phyloP scores from a whole-genome alignment of 2,329 filamentous ascomycete genomes.

The Zymoseptoria ardabiliae region DNA sequence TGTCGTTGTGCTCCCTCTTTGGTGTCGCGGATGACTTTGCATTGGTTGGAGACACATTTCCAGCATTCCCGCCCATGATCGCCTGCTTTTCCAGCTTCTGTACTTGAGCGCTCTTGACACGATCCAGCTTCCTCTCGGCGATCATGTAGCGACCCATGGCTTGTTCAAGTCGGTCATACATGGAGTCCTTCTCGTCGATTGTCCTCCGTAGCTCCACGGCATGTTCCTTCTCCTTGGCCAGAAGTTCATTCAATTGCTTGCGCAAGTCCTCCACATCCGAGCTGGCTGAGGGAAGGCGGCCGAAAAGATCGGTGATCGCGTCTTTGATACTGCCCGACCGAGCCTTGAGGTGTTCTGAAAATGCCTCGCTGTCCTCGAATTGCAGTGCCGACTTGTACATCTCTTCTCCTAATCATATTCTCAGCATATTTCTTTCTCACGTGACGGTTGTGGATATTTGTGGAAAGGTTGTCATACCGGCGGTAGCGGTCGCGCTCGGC shows the following conservation, averaged over 20 bases:
- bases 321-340: slow-evolving; percentile 70
- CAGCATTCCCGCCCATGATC: slow-evolving; percentile 55
- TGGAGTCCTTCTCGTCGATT: slow-evolving; percentile 29
- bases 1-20: slow-evolving; percentile 43
- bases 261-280: slow-evolving; percentile 69
- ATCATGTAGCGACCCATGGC: slow-evolving; percentile 89
- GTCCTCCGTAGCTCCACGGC: slow-evolving; percentile 22
- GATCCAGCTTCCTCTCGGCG: slow-evolving; percentile 89
- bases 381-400: slow-evolving; percentile 46
- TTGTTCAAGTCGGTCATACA: slow-evolving; percentile 78
- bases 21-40: slow-evolving; percentile 33
- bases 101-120: slow-evolving; percentile 79
- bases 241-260: slow-evolving; percentile 62
- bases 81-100: slow-evolving; percentile 89
- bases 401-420: slow-evolving; percentile 27
- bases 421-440: slow-evolving; percentile 26
- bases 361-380: slow-evolving; percentile 51
- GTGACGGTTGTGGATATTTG: slow-evolving; percentile 7
- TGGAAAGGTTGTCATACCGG: slow-evolving; percentile 24
- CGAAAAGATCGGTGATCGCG: slow-evolving; percentile 63
- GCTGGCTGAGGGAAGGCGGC: slow-evolving; percentile 42
- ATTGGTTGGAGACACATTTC: slow-evolving; percentile 35
- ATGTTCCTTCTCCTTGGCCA: slow-evolving; percentile 69
- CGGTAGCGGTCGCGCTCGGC: slow-evolving; percentile 22
- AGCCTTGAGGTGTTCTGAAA: slow-evolving; percentile 71